Percentiles rank a stretch among this genome's conserved stretches.
phyloP scores from a whole-genome alignment of 2,329 filamentous ascomycete genomes.

The Claviceps spartinae region DNA sequence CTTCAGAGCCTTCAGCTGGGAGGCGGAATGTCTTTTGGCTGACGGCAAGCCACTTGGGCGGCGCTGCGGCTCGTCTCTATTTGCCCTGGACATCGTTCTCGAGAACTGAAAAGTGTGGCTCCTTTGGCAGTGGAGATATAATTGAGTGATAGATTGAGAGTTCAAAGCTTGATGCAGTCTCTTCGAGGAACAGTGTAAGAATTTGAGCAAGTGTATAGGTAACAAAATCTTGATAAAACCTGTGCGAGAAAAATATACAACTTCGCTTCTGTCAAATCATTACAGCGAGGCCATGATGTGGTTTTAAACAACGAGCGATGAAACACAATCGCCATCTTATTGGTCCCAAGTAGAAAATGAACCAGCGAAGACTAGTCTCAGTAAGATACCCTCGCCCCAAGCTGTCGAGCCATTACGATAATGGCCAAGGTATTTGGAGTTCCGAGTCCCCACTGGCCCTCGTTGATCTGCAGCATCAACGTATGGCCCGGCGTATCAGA shows the following conservation, averaged over 20 bases:
- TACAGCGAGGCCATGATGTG: background rate
- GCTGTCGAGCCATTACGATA: background rate
- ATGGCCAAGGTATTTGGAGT: background rate
- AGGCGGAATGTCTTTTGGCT: slow-evolving; percentile 15
- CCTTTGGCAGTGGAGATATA: background rate
- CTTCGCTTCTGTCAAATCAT: background rate
- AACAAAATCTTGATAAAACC: too few relatives aligned
- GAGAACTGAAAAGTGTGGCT: background rate
- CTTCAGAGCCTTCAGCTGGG: slow-evolving; percentile 13
- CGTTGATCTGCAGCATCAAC: background rate
- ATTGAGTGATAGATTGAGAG: background rate
- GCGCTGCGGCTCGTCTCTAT: slow-evolving; percentile 12
- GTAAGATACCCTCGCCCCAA: background rate
- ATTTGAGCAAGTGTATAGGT: background rate
- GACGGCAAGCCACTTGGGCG: slow-evolving; percentile 2
- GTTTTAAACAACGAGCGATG: background rate
- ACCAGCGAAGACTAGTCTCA: background rate
- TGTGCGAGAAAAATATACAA: background rate
- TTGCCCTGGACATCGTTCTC: slow-evolving; percentile 5
- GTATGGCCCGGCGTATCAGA: background rate
- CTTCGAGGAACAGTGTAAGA: background rate
- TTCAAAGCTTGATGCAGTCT: background rate
- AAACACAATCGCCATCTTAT: background rate
- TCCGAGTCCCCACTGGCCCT: background rate
- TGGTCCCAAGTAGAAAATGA: background rate